phyloP scores from a whole-genome alignment of 2,329 filamentous ascomycete genomes.

The Aspergillus costaricaensis region DNA sequence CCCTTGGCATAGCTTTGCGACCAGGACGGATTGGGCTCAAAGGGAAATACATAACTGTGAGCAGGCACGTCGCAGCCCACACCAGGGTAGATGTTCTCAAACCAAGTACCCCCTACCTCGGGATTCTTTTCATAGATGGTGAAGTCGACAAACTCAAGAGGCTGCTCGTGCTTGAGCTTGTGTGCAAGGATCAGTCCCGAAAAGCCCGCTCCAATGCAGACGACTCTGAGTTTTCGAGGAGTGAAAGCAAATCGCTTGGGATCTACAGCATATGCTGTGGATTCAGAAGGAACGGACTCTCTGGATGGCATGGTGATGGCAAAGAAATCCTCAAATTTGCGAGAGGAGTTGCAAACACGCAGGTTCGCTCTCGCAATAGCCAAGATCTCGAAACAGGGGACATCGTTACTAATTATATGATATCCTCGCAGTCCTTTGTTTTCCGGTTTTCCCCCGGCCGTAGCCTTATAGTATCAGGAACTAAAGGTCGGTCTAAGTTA shows the following conservation, averaged over 20 bases:
- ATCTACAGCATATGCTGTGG: constrained; percentile 1
- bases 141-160: constrained; percentile 27
- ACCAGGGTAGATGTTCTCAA: constrained; percentile 39
- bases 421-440: too few species aligned
- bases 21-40: constrained; percentile 49
- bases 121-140: constrained; percentile 32
- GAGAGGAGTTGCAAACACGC: not conserved
- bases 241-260: constrained; percentile 13
- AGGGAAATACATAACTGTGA: constrained; percentile 45
- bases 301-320: not conserved
- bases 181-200: constrained; percentile 43
- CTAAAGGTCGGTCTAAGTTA: too few species aligned
- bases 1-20: constrained; percentile 44
- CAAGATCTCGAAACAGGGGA: too few species aligned
- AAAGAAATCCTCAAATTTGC: not conserved
- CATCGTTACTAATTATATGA: too few species aligned
- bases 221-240: constrained; percentile 20
- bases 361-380: not conserved
- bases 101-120: constrained; percentile 38
- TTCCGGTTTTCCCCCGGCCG: too few species aligned
- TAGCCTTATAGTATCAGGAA: too few species aligned
- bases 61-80: constrained; percentile 36
- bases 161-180: constrained; percentile 33
- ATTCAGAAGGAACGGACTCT: not conserved
- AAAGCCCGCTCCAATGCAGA: constrained; percentile 31